A percentile compares a stretch with the other conserved stretches of the same genome.
Evolutionary conservation across 352 stramenopile species (phyloP).

Genomic region (Pythium dissotocum): DNA sequence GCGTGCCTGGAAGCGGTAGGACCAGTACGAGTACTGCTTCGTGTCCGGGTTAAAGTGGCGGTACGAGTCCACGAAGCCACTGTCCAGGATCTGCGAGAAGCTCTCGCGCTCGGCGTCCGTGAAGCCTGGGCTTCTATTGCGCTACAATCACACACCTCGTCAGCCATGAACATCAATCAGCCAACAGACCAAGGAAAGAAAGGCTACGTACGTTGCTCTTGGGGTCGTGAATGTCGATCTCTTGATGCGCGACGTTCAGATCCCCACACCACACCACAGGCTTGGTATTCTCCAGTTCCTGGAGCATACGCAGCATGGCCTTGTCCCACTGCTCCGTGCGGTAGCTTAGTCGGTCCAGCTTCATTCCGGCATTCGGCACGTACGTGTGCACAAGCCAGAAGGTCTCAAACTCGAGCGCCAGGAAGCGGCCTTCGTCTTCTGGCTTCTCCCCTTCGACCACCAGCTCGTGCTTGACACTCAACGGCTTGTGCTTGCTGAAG

Average conservation of each 20-base stretch:
- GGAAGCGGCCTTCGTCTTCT: conserved; percentile 76
- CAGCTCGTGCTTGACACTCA: conserved; percentile 72
- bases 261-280: conserved; percentile 85
- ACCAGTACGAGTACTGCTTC: conserved; percentile 80
- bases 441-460: conserved; percentile 46
- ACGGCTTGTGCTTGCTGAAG: conserved; percentile 70
- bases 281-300: conserved; percentile 73
- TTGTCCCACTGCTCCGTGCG: conserved; percentile 78
- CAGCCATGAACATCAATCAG: not conserved
- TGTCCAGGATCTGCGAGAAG: conserved; percentile 59
- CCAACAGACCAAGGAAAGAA: not conserved
- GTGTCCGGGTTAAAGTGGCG: conserved; percentile 61
- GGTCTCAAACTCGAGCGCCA: conserved; percentile 68
- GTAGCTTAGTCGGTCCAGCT: conserved; percentile 73
- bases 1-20: conserved; percentile 76
- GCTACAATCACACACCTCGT: conserved; percentile 24
- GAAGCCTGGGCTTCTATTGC: conserved; percentile 76
- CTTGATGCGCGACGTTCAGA: conserved; percentile 84
- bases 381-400: conserved; percentile 87
- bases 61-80: conserved; percentile 78
- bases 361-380: conserved; percentile 70
- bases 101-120: conserved; percentile 80
- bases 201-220: conserved; percentile 62
- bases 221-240: conserved; percentile 89
- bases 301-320: conserved; percentile 67